Base-by-base conservation (phyloP, 768 basidiomycete genomes). In the Boletus vermiculosoides region DNA sequence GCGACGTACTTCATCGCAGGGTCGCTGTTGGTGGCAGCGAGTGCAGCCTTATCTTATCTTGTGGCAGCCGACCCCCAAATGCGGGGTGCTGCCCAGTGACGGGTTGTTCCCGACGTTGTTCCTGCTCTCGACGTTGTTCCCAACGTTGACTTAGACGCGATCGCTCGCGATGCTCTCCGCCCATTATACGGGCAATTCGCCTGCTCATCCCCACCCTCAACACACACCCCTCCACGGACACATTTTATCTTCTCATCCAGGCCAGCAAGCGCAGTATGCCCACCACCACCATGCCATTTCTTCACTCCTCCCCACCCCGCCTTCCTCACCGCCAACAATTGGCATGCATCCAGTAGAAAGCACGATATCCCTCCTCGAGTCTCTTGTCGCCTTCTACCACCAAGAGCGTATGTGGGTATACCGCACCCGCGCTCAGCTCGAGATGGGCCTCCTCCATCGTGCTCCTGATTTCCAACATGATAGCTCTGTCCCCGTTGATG, bases 1-100 rank as follows among this genome's bases (percentile, higher is more conserved):
- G 88, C 96, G 68, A 98, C 84, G 71, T 93, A 92, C 76, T 94
- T 93, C 93, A 96, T 95, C 47, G 56, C 61, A 15, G 40, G 6
- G 45, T 45, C 44, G 48, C 44, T 15, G 41, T 31, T 3, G 25
- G 15, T 25, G 11, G 18, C 20, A 50, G 3, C 7, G 13, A n/a
- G n/a, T 11, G 8, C n/a, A 37, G 13, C 12, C 4, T 34, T 46
- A 57, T 57, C 59, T 65, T 58, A 69, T 68, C 67, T 48, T 33
- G 39, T n/a, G n/a, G n/a, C 12, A 20, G 41, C 57, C 44, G 56
- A 68, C 65, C 63, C 64, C 65, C 59, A 54, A 42, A 47, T 13
- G 41, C 31, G 63, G 64, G 58, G 62, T 55, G 54, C 20, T 0
- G 42, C 37, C 34, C 54, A 15, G 16, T 5, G n/a, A 31, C n/a